Percentiles rank a stretch among this genome's conserved stretches.
Conservation (phyloP, 805 yeast species). For the Kuraishia capsulata region DNA sequence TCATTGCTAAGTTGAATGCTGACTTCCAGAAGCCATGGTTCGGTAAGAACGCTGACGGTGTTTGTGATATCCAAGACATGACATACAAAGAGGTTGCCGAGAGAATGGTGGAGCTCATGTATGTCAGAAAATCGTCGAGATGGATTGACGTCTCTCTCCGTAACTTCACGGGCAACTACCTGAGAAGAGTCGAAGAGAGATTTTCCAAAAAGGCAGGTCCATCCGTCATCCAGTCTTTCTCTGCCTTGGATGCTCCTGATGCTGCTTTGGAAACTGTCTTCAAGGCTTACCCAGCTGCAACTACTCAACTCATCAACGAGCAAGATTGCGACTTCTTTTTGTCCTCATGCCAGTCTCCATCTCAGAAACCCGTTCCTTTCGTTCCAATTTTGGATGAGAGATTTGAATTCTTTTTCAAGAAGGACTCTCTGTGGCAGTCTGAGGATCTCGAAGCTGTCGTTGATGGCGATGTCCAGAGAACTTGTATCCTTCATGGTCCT, state of each 20-base stretch:
- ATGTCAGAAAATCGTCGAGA: conserved; percentile 62
- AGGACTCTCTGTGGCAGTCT: conserved; percentile 98
- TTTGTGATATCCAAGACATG: conserved; percentile 90
- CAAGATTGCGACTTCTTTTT: conserved; percentile 94
- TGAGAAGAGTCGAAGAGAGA: conserved; percentile 96
- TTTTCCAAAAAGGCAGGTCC: conserved; percentile 48
- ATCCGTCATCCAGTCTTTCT: conserved; percentile 68
- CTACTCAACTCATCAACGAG: conserved; percentile 78
- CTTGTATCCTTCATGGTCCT: conserved; percentile 98
- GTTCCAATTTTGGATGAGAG: conserved; percentile 92
- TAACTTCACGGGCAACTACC: conserved; percentile 76
- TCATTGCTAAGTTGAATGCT: conserved; percentile 76
- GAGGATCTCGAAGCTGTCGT: conserved; percentile 95
- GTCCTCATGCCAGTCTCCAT: conserved; percentile 70
- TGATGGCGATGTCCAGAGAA: conserved; percentile 93
- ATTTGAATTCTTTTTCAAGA: conserved; percentile 94
- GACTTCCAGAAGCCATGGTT: conserved; percentile 99
- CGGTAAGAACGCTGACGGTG: conserved; percentile 66
- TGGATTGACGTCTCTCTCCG: conserved; percentile 89
- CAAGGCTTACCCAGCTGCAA: conserved; percentile 63
- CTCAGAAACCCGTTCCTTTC: conserved; percentile 96
- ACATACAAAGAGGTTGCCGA: conserved; percentile 86
- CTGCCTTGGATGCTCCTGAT: conserved; percentile 62
- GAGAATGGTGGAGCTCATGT: conserved; percentile 84
- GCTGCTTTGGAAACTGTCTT: conserved; percentile 51